Conservation (phyloP, 495 filamentous ascomycete genomes). For the Neurospora discreta region DNA sequence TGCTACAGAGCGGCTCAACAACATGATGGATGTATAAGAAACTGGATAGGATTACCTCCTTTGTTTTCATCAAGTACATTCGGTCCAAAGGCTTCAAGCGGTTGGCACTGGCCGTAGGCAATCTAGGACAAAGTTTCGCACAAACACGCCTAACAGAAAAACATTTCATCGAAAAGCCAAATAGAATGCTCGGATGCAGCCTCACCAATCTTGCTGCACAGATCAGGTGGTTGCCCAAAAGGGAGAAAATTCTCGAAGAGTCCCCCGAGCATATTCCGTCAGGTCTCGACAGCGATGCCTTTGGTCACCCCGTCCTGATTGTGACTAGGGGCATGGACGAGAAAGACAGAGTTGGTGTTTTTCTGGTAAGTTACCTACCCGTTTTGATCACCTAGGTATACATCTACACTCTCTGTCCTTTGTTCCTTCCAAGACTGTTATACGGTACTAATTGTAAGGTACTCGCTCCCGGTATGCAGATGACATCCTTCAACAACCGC, state of each 20-base stretch:
- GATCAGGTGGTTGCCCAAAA: not conserved
- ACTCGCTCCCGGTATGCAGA: not conserved
- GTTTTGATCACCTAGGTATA: not conserved
- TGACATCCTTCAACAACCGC: not conserved
- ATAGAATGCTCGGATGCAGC: not conserved
- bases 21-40: not conserved
- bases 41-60: not conserved
- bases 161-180: not conserved
- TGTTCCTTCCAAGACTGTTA: too few species aligned
- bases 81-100: not conserved
- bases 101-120: not conserved
- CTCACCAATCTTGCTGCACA: not conserved
- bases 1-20: not conserved
- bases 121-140: not conserved
- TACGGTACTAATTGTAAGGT: too few species aligned
- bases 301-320: not conserved
- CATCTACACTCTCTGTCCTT: not conserved
- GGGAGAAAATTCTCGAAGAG: not conserved
- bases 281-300: not conserved
- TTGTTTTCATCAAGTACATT: not conserved
- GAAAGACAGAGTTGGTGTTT: not conserved
- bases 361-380: not conserved
- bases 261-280: not conserved
- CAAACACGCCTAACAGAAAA: not conserved
- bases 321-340: not conserved